These are phyloP conservation scores for Tephrocybe sp. DNA, from an alignment of 768 basidiomycete species.

Conservation along the genomic window DNA sequence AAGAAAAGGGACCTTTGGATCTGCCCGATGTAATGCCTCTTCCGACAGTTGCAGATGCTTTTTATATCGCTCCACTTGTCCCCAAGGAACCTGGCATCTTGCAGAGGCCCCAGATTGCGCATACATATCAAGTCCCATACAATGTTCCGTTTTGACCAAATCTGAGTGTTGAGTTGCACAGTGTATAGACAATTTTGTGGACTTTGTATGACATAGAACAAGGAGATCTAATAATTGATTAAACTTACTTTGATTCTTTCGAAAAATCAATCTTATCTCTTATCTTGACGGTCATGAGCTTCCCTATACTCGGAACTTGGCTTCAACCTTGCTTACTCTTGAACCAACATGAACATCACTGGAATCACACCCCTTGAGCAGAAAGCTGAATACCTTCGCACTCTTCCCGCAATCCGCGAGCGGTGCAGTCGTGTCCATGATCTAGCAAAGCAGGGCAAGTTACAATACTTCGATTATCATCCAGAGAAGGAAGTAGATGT, in stretches of 20 bases:
- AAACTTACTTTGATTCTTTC: not conserved
- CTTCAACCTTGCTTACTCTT: not conserved
- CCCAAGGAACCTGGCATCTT: not conserved
- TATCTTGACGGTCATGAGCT: not conserved
- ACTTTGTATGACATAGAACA: too few relatives aligned
- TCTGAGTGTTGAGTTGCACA: not conserved
- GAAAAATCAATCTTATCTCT: slow-evolving; percentile 3
- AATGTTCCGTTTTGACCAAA: slow-evolving; percentile 11
- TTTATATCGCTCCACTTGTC: not conserved
- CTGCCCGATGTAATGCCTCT: slow-evolving; percentile 7
- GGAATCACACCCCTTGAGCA: slow-evolving; percentile 27
- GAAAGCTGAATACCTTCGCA: slow-evolving; percentile 71
- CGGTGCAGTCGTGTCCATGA: slow-evolving; percentile 76
- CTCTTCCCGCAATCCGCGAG: slow-evolving; percentile 86
- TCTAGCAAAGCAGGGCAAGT: slow-evolving; percentile 69
- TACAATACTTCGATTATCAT: slow-evolving; percentile 86
- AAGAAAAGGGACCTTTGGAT: slow-evolving; percentile 15
- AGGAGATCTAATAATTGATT: too few relatives aligned
- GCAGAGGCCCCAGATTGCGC: not conserved
- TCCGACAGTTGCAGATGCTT: not conserved
- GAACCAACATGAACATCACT: slow-evolving; percentile 27
- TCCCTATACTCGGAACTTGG: slow-evolving; percentile 7
- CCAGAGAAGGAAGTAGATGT: slow-evolving; percentile 70
- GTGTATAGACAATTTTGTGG: not conserved
- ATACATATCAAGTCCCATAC: slow-evolving; percentile 7